Percentiles rank a stretch among this genome's conserved stretches.
Conservation (phyloP, 2,329 filamentous ascomycete species). For the Aspergillus quadrilineatus region DNA sequence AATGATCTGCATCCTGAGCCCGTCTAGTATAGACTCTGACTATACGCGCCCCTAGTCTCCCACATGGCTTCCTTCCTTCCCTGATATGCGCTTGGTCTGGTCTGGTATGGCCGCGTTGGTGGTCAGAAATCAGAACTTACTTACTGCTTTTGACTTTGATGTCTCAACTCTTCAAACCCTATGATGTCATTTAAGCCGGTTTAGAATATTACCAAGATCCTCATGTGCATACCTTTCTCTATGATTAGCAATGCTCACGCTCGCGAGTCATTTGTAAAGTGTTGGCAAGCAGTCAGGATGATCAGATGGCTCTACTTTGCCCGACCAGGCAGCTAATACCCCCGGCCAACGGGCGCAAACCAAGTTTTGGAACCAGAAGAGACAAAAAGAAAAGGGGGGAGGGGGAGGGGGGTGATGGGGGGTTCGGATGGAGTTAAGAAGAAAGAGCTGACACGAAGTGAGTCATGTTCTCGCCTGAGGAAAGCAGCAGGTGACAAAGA, state of each 20-base stretch:
- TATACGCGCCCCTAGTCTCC: slow-evolving; percentile 8
- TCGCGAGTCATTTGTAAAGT: slow-evolving; percentile 19
- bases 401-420: background rate
- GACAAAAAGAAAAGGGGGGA: background rate
- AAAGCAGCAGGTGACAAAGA: slow-evolving; percentile 27
- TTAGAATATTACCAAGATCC: background rate
- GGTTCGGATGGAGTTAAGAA: slow-evolving; percentile 3
- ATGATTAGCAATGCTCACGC: slow-evolving; percentile 15
- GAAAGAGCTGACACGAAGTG: slow-evolving; percentile 20
- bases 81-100: slow-evolving; percentile 15
- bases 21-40: background rate
- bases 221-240: background rate
- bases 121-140: slow-evolving; percentile 3
- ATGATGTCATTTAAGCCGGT: slow-evolving; percentile 18
- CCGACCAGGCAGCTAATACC: slow-evolving; percentile 23
- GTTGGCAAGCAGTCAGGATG: slow-evolving; percentile 9
- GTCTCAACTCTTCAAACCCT: slow-evolving; percentile 2
- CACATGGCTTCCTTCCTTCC: slow-evolving; percentile 23
- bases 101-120: background rate
- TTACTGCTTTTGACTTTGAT: background rate
- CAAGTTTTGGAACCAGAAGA: background rate
- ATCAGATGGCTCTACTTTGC: slow-evolving; percentile 19
- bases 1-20: slow-evolving; percentile 9
- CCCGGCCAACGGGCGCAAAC: slow-evolving; percentile 2
- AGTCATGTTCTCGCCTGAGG: slow-evolving; percentile 25